Conservation (phyloP, 169 alveolate species). For the Miamiensis avidus region DNA sequence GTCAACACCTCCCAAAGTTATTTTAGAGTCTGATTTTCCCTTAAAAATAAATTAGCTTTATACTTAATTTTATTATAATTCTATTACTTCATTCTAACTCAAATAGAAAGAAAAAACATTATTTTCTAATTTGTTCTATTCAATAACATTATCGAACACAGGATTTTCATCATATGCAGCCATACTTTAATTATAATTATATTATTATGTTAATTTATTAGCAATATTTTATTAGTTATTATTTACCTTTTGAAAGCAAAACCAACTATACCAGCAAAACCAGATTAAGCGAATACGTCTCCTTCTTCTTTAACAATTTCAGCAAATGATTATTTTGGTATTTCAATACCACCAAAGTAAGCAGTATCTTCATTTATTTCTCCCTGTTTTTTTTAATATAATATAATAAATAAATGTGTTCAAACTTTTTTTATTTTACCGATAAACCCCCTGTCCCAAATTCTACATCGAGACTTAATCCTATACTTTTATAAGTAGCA, state of each 20-base stretch:
- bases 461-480: conserved; percentile 35
- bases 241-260: conserved; percentile 53
- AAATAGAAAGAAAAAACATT: conserved; percentile 49
- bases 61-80: no score
- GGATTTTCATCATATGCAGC: conserved; percentile 46
- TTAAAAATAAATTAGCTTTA: no score
- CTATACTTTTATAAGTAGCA: conserved; percentile 12
- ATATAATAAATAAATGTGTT: no score
- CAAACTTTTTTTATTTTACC: no score
- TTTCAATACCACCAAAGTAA: conserved; percentile 48
- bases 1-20: conserved; percentile 45
- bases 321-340: conserved; percentile 35
- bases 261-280: conserved; percentile 53
- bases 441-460: conserved; percentile 51
- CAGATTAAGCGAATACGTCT: conserved; percentile 36
- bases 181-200: no score
- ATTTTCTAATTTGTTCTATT: conserved; percentile 28
- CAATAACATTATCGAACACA: conserved; percentile 37
- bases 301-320: conserved; percentile 49
- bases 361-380: conserved; percentile 41
- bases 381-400: no score
- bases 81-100: conserved; percentile 28
- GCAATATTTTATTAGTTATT: no score
- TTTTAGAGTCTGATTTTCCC: conserved; percentile 31
- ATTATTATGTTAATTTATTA: no score